These are phyloP conservation scores for Sonneratia alba DNA, from an alignment of 345 rosid genomes.

Conservation along the genomic window DNA sequence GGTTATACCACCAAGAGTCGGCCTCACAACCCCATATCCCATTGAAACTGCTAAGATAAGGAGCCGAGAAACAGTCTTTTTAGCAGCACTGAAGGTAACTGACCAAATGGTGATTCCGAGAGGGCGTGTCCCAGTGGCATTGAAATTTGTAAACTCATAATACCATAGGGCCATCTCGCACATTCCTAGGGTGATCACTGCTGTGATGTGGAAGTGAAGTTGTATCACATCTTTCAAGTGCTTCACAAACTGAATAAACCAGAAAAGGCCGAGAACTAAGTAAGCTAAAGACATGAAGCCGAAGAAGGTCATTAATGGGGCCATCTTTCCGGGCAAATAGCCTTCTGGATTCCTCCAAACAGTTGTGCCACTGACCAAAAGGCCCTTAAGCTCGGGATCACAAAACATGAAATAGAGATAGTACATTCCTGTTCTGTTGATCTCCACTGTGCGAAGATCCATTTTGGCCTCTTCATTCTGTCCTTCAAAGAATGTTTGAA, in stretches of 20 bases:
- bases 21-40: slow-evolving; percentile 37
- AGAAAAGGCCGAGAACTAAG: slow-evolving; percentile 25
- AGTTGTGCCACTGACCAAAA: slow-evolving; percentile 26
- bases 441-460: slow-evolving; percentile 24
- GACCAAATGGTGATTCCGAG: slow-evolving; percentile 31
- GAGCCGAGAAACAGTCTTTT: slow-evolving; percentile 29
- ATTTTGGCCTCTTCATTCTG: slow-evolving; percentile 27
- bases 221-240: slow-evolving; percentile 28
- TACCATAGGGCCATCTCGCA: slow-evolving; percentile 43
- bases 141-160: slow-evolving; percentile 30
- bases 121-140: slow-evolving; percentile 28
- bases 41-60: slow-evolving; percentile 33
- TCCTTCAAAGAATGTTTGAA: slow-evolving; percentile 34
- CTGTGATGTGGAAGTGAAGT: slow-evolving; percentile 32
- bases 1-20: slow-evolving; percentile 26
- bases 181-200: slow-evolving; percentile 32
- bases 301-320: slow-evolving; percentile 27
- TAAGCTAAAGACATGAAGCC: slow-evolving; percentile 36
- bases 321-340: slow-evolving; percentile 38
- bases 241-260: slow-evolving; percentile 32
- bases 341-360: slow-evolving; percentile 37
- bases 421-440: slow-evolving; percentile 32
- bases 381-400: slow-evolving; percentile 25
- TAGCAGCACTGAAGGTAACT: slow-evolving; percentile 25
- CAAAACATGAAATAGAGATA: slow-evolving; percentile 39